phyloP scores from a whole-genome alignment of 2,329 filamentous ascomycete genomes.

The Epichloe gansuensis region DNA sequence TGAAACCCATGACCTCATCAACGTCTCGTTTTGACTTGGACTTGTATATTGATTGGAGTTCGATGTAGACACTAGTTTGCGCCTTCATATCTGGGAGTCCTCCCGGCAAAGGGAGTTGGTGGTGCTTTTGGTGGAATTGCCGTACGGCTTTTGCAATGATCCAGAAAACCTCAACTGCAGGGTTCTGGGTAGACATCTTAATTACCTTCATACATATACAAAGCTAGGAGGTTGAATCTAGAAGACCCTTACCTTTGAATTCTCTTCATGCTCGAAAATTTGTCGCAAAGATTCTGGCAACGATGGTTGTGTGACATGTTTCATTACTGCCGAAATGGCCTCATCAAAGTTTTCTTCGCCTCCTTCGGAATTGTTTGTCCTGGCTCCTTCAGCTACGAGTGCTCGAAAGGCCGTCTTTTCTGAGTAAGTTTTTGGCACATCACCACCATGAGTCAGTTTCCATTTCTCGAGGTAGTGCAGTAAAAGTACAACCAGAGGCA shows the following conservation, averaged over 20 bases:
- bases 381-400: conserved; percentile 51
- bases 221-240: neutral
- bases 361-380: conserved; percentile 65
- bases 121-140: conserved; percentile 60
- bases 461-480: conserved; percentile 72
- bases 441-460: conserved; percentile 57
- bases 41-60: conserved; percentile 88
- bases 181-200: neutral
- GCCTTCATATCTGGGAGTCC: conserved; percentile 96
- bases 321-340: conserved; percentile 74
- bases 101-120: conserved; percentile 69
- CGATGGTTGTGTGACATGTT: conserved; percentile 60
- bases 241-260: conserved; percentile 35
- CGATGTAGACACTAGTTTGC: conserved; percentile 76
- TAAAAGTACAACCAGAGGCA: conserved; percentile 76
- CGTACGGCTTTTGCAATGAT: conserved; percentile 70
- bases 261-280: conserved; percentile 57
- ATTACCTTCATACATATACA: neutral
- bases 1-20: conserved; percentile 56
- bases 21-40: conserved; percentile 68
- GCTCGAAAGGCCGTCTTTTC: conserved; percentile 78
- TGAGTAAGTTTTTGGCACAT: conserved; percentile 59
- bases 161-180: conserved; percentile 57
- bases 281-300: conserved; percentile 59
- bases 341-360: conserved; percentile 97